Conservation (phyloP, 306 rosid species). For the Ormosia semicastrata region DNA sequence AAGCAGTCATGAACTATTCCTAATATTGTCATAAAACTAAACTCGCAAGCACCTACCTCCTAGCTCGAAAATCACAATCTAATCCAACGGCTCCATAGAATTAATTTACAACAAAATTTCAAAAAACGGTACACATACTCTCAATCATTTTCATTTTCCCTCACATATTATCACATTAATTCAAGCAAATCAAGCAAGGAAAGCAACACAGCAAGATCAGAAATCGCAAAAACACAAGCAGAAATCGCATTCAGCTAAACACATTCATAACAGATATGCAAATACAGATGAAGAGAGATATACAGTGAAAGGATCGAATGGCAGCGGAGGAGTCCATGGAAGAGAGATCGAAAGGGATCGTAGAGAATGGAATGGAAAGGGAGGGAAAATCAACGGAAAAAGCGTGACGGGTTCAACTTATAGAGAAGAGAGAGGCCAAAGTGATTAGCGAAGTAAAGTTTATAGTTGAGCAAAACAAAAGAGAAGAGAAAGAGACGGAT, state of each 20-base stretch:
- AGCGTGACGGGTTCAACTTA: background rate
- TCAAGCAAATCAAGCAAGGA: conserved; percentile 16
- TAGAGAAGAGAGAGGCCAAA: background rate
- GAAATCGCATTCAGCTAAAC: background rate
- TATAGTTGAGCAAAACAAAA: background rate
- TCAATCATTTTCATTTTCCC: background rate
- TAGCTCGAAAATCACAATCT: background rate
- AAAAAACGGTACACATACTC: background rate
- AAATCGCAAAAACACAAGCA: background rate
- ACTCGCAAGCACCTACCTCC: background rate
- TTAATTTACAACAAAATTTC: background rate
- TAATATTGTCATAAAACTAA: conserved; percentile 10
- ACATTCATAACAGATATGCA: background rate
- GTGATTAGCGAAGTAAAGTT: background rate
- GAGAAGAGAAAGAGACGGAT: background rate
- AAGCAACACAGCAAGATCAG: conserved; percentile 6
- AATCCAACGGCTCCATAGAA: background rate
- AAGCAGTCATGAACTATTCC: background rate
- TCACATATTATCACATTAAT: background rate
- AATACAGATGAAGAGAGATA: background rate
- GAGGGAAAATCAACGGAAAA: background rate
- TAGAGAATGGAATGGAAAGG: conserved; percentile 2
- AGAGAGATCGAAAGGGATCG: background rate
- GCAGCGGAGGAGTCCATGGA: conserved; percentile 75
- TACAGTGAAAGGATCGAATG: conserved; percentile 75